Percentiles rank a stretch among this genome's conserved stretches.
Evolutionary conservation across 768 basidiomycete species (phyloP).

Genomic region (Leccinum rimulosum): DNA sequence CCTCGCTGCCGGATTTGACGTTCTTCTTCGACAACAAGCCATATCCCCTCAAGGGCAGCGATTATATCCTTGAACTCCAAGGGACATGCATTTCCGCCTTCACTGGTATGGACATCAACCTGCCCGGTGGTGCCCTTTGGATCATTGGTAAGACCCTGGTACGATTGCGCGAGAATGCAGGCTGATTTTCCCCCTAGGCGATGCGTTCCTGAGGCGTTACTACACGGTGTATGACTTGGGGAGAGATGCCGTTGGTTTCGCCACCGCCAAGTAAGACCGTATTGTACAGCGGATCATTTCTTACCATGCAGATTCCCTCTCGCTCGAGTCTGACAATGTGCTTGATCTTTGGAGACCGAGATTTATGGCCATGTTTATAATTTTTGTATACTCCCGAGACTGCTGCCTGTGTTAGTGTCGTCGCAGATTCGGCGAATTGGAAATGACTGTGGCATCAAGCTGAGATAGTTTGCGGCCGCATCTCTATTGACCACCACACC

Average conservation of each 20-base stretch:
- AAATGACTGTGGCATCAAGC: background rate
- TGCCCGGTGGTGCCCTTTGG: slow-evolving; percentile 81
- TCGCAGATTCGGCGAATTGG: background rate
- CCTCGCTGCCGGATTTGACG: slow-evolving; percentile 78
- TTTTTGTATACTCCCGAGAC: background rate
- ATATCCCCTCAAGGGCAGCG: slow-evolving; percentile 75
- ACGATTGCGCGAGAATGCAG: background rate
- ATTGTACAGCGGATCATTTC: background rate
- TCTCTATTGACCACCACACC: background rate
- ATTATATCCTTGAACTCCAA: slow-evolving; percentile 89
- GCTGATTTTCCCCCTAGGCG: slow-evolving; percentile 43
- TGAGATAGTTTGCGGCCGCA: too few relatives aligned
- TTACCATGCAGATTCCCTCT: slow-evolving; percentile 1
- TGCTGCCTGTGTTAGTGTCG: background rate
- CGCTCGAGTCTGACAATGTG: slow-evolving; percentile 1
- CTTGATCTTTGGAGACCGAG: slow-evolving; percentile 12
- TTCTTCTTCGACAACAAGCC: slow-evolving; percentile 81
- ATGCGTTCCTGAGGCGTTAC: slow-evolving; percentile 90
- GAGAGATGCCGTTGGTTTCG: slow-evolving; percentile 82
- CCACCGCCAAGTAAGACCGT: slow-evolving; percentile 38
- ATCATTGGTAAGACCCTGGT: slow-evolving; percentile 64
- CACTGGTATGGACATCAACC: slow-evolving; percentile 85
- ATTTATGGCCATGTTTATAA: background rate
- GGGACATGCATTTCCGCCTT: slow-evolving; percentile 95
- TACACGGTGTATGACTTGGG: slow-evolving; percentile 88